Base-by-base conservation (phyloP, 805 yeast species). In the Hanseniaspora guilliermondii region DNA sequence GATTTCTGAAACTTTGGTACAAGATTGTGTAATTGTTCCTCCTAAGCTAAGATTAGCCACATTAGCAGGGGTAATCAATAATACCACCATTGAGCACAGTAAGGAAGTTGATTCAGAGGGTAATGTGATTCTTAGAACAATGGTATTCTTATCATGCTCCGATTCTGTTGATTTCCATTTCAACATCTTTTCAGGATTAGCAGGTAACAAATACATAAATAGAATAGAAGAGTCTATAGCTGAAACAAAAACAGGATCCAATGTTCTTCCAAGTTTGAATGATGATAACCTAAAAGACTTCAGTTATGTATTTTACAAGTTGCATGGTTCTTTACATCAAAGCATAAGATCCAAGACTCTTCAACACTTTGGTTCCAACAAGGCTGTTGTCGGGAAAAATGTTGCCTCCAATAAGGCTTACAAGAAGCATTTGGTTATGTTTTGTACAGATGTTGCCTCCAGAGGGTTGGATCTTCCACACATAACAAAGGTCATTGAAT, bases 361-460 rank as follows among this genome's bases (percentile, higher is more conserved):
- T 56, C 75, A 75, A 21, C 76, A 78, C 42, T 87, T 86, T 68
- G 57, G 71, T 58, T 56, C 70, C 73, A 38, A 75, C 70, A 58
- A 65, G 66, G 61, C 67, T 63, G 49, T 65, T 62, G 44, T 71
- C 66, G 47, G 46, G 6, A 53, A 41, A 19, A 41, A 41, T 27
- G 32, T 25, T 41, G 30, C 32, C 6, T 22, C 33, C 39, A 38
- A 35, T 37, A 25, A 41, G 40, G 21, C 71, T 70, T 39, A 41
- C 33, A 72, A 74, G 6, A 75, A 75, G 55, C 82, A 82, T 61
- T 75, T 83, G 2, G 74, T 93, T 21, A 73, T 93, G 62, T 78
- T 93, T 61, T 91, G 97, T 73, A 93, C 99, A 0, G 99, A 93
- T 75, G 97, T 93, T 58, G 98, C 97, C 0, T 82, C 97, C 35